Evolutionary conservation across 2,329 filamentous ascomycete species (phyloP).

Genomic region (Aspergillus jensenii): DNA sequence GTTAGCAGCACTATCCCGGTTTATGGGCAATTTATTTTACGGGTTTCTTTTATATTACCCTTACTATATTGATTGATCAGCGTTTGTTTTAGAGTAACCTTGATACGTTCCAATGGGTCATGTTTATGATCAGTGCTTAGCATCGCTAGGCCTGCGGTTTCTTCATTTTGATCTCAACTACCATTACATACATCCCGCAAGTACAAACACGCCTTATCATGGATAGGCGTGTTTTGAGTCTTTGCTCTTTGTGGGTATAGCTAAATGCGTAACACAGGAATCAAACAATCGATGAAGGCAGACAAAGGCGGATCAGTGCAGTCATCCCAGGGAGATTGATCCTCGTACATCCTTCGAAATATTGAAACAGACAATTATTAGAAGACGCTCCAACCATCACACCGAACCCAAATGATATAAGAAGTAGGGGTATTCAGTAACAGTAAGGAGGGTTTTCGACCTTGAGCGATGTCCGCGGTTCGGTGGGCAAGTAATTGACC

Average conservation of each 20-base stretch:
- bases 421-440: constrained; percentile 12
- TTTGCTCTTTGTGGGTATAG: constrained; percentile 6
- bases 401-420: not conserved
- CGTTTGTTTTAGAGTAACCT: not conserved
- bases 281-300: not conserved
- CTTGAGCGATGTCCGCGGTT: constrained; percentile 1
- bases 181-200: not conserved
- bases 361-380: not conserved
- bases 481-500: not conserved
- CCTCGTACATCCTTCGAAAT: not conserved
- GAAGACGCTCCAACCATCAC: constrained; percentile 4
- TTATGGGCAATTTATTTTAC: not conserved
- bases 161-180: constrained; percentile 3
- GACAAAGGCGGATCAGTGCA: not conserved
- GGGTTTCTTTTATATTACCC: not conserved
- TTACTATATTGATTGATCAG: not conserved
- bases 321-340: not conserved
- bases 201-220: not conserved
- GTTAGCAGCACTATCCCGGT: not conserved
- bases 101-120: too few relatives aligned
- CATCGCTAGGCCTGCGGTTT: not conserved
- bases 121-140: too few relatives aligned
- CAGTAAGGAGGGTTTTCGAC: constrained; percentile 1
- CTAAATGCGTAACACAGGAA: constrained; percentile 1
- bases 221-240: not conserved